Base-by-base conservation (phyloP, 192 early-diverging fungal species). In the Coemansia sp. region DNA sequence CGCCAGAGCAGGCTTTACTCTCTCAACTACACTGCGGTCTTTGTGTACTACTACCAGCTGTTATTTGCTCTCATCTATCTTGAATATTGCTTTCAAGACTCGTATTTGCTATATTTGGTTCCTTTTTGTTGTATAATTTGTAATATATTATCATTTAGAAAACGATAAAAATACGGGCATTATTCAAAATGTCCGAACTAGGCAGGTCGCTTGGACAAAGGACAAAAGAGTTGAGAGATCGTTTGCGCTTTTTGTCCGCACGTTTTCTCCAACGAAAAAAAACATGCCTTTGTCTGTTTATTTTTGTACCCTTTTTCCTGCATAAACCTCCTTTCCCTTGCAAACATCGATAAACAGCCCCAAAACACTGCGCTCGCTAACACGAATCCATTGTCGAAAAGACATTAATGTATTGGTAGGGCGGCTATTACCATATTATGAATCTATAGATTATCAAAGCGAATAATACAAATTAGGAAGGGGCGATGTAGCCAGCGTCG, bases 31-130 rank as follows among this genome's bases (percentile, higher is more conserved):
- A 16, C 35, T 63, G 39, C 39, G n/a, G 48, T 23, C 42, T 20
- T 59, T 61, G 48, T 63, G 48, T 68, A 42, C 37, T 65, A 61
- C 69, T 11, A 21, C 33, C 56, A 58, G 18, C 56, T 37, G 56
- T 13, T 58, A 36, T 16, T 21, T 58, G 43, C 26, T 50, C 20
- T 4, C 34, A 3, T 14, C 18, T 16, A n/a, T 20, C 43, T 45
- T 45, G 43, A 45, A 9, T 9, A 45, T 9, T 8, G 18, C 43
- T 7, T 8, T 45, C 43, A 20, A 45, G 43, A 45, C 43, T 45
- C 43, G 43, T 45, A 20, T 21, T 58, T 36, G 37, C 18, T 37
- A 33, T 31, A 25, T 34, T 18, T 56, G 28, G 52, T 58, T 47
- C 6, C 39, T 20, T 12, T 55, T 55, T 43, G 61, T 61, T 71